A percentile compares a stretch with the other conserved stretches of the same genome.
These are phyloP conservation scores for Drechslerella stenobrocha DNA, from an alignment of 2,329 filamentous ascomycete species.

Conservation along the genomic window DNA sequence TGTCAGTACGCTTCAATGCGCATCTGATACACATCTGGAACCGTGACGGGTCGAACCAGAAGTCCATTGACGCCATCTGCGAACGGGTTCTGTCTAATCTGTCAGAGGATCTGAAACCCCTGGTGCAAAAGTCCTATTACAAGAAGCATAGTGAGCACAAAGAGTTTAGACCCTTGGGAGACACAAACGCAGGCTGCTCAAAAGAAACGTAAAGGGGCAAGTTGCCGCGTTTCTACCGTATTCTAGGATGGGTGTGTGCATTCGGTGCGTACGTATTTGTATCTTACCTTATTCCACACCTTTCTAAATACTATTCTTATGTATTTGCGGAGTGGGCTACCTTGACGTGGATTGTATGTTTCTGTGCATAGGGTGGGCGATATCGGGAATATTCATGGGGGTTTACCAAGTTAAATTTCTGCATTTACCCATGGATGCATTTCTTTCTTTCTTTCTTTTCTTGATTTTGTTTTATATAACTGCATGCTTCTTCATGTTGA, in stretches of 20 bases:
- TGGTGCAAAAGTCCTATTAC: slow-evolving; percentile 67
- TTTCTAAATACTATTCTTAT: no score
- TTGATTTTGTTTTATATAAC: no score
- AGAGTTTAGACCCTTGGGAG: slow-evolving; percentile 66
- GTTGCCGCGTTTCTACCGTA: slow-evolving; percentile 1
- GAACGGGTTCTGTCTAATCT: slow-evolving; percentile 73
- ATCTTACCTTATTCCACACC: no score
- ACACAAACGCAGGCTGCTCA: neutral
- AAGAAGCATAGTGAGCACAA: slow-evolving; percentile 88
- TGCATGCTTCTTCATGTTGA: no score
- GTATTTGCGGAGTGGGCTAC: no score
- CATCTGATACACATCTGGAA: slow-evolving; percentile 93
- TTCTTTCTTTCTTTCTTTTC: no score
- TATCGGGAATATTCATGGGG: no score
- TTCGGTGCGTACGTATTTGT: neutral
- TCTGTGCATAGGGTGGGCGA: no score
- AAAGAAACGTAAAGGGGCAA: neutral
- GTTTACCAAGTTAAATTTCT: no score
- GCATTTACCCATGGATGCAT: no score
- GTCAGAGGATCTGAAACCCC: slow-evolving; percentile 71
- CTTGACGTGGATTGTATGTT: no score
- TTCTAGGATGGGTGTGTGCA: neutral
- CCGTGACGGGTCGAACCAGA: slow-evolving; percentile 77
- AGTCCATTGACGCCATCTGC: slow-evolving; percentile 74
- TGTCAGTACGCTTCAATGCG: slow-evolving; percentile 85